Base-by-base conservation (phyloP, 2,329 filamentous ascomycete genomes). In the Pyrenophora seminiperda region DNA sequence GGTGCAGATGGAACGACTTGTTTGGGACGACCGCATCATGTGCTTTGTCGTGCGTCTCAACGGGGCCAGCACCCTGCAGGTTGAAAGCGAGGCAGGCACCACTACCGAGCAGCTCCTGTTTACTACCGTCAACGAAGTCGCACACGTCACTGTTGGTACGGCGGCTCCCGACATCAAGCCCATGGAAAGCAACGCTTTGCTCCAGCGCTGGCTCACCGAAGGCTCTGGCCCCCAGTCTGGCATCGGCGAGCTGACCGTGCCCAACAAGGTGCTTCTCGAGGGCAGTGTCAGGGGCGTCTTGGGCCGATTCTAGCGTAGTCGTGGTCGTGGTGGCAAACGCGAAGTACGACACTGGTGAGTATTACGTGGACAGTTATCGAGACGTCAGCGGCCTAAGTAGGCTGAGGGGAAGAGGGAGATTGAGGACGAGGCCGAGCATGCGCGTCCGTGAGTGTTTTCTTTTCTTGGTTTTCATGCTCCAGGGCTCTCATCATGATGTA, bases 101-200 rank as follows among this genome's bases (percentile, higher is more conserved):
- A 59, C 61, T 5, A 75, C 83, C 5, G 83, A 85, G 48, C 75
- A 81, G 44, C 43, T 76, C 34, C 50, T 61, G 4, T 80, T 76
- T 46, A 79, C 85, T 47, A 93, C 87, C 54, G 82, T 83, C 34
- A 99, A 99, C 67, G 75, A 80, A 11, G 80, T 95, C 24, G 85
- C 92, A 9, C 94, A 99, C 70, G 84, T 99, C 52, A 99, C 94
- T 0, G 80, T 97, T 6, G 94, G 94, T 15, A 99, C 94, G 0
- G 83, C 85, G 7, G 82, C 86, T 58, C 74, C 79, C 38, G 73
- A 79, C 6, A 84, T 97, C 65, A 97, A 97, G 77, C 93, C 94
- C 0, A 92, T 89, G 74, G 93, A 99, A 78, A 96, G 92, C 76
- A 99, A 99, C 68, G 86, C 90, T 51, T 63, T 99, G 66, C 73